These are phyloP conservation scores for Microbotryomycetes sp. DNA, from an alignment of 1,284 basidiomycete species.

Conservation along the genomic window DNA sequence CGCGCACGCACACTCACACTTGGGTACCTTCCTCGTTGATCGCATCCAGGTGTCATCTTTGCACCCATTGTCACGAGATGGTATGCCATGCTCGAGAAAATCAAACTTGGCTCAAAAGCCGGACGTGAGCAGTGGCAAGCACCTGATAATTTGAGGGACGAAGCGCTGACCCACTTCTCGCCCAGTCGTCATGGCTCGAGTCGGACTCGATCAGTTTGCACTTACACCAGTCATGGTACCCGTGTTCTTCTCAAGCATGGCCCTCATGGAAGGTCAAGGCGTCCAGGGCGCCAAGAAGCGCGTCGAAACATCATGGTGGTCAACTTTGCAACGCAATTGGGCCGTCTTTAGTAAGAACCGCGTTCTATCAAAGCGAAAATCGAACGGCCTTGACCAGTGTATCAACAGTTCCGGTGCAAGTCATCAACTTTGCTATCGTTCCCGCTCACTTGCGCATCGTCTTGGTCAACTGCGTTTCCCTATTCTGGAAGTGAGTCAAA, in stretches of 20 bases:
- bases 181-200: slow-evolving; percentile 44
- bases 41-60: slow-evolving; percentile 23
- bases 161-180: background rate
- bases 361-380: background rate
- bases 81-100: slow-evolving; percentile 28
- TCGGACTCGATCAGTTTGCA: slow-evolving; percentile 65
- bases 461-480: slow-evolving; percentile 64
- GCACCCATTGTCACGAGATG: slow-evolving; percentile 28
- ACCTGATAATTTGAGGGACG: too few relatives aligned
- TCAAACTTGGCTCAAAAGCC: slow-evolving; percentile 32
- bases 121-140: slow-evolving; percentile 10
- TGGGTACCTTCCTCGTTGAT: too few relatives aligned
- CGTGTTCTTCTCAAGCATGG: slow-evolving; percentile 68
- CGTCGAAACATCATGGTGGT: slow-evolving; percentile 57
- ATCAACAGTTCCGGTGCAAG: slow-evolving; percentile 55
- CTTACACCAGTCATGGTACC: slow-evolving; percentile 59
- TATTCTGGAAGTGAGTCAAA: slow-evolving; percentile 65
- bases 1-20: too few relatives aligned
- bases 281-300: slow-evolving; percentile 51
- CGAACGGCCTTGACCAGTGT: background rate
- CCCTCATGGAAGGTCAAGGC: slow-evolving; percentile 60
- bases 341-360: slow-evolving; percentile 12
- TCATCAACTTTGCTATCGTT: slow-evolving; percentile 71
- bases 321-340: slow-evolving; percentile 54
- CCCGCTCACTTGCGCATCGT: slow-evolving; percentile 73